These are phyloP conservation scores for Ustilago hordei DNA, from an alignment of 1,284 basidiomycete species.

Conservation along the genomic window DNA sequence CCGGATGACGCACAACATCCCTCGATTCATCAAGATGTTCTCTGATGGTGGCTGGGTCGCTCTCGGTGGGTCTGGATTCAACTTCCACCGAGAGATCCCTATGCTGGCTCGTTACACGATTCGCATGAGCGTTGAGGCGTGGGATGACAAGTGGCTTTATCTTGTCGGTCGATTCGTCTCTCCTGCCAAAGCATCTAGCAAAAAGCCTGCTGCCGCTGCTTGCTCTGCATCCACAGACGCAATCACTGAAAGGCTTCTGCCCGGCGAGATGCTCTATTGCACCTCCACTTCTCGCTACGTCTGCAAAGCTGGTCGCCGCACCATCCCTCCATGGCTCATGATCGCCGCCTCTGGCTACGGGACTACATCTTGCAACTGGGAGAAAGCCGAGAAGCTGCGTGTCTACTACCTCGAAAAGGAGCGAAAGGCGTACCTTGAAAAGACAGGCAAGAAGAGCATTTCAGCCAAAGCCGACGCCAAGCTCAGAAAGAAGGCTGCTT, in stretches of 20 bases:
- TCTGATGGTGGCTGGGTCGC: slow-evolving; percentile 53
- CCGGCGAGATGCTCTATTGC: slow-evolving; percentile 52
- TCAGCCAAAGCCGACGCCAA: slow-evolving; percentile 25
- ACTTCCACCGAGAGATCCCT: slow-evolving; percentile 58
- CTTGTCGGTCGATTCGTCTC: slow-evolving; percentile 46
- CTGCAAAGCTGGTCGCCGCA: slow-evolving; percentile 53
- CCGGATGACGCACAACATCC: slow-evolving; percentile 43
- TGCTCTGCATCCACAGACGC: slow-evolving; percentile 3
- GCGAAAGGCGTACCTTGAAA: slow-evolving; percentile 21
- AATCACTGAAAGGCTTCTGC: slow-evolving; percentile 12
- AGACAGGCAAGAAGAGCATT: slow-evolving; percentile 29
- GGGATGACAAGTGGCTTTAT: slow-evolving; percentile 65
- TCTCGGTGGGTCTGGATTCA: slow-evolving; percentile 50
- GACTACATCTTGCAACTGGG: slow-evolving; percentile 54
- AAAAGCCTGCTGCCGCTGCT: not conserved
- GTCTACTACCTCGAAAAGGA: slow-evolving; percentile 27
- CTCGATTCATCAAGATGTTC: slow-evolving; percentile 43
- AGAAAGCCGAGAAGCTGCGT: slow-evolving; percentile 53
- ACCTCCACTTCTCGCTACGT: slow-evolving; percentile 59
- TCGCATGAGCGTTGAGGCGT: slow-evolving; percentile 42
- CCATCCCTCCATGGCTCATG: slow-evolving; percentile 62
- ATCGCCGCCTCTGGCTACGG: slow-evolving; percentile 60
- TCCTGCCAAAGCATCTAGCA: slow-evolving; percentile 9
- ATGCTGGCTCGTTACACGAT: slow-evolving; percentile 50
- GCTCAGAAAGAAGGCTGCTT: slow-evolving; percentile 28